Conservation (phyloP, 345 rosid species). For the Adansonia digitata region DNA sequence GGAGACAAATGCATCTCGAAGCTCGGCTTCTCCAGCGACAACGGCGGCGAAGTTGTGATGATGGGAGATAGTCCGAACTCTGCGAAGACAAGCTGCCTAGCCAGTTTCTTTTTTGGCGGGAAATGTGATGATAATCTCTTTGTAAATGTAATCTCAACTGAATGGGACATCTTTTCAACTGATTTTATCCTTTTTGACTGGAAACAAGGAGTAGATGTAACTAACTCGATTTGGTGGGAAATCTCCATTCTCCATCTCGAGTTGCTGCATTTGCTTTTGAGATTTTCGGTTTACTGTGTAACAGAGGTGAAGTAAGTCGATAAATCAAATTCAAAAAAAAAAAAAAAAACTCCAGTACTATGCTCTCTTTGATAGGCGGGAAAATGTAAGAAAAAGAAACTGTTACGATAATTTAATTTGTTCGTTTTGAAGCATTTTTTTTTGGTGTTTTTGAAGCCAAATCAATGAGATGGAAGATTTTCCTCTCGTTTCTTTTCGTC, state of each 20-base stretch:
- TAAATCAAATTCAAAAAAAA: background rate
- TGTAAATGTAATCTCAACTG: constrained; percentile 3
- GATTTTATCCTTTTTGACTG: constrained; percentile 16
- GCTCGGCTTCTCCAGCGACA: background rate
- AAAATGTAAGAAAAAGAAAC: constrained; percentile 5
- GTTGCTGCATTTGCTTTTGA: constrained; percentile 6
- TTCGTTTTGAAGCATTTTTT: background rate
- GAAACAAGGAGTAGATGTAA: constrained; percentile 15
- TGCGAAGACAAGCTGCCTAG: constrained; percentile 38
- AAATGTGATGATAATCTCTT: constrained; percentile 7
- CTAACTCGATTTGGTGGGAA: constrained; percentile 19
- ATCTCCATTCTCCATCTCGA: constrained; percentile 5
- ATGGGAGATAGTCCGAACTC: constrained; percentile 34
- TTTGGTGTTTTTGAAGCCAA: background rate
- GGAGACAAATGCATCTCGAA: background rate
- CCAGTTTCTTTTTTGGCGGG: constrained; percentile 29
- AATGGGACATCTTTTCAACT: constrained; percentile 10
- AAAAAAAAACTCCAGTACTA: background rate
- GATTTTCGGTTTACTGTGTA: background rate
- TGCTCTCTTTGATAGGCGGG: constrained; percentile 7
- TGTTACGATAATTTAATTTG: background rate
- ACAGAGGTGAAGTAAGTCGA: background rate
- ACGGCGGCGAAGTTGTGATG: constrained; percentile 7
- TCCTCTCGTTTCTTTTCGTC: background rate
- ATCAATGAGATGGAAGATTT: background rate